Conservation (phyloP, 192 early-diverging fungal genomes). For the Dimargaris cristalligena region DNA sequence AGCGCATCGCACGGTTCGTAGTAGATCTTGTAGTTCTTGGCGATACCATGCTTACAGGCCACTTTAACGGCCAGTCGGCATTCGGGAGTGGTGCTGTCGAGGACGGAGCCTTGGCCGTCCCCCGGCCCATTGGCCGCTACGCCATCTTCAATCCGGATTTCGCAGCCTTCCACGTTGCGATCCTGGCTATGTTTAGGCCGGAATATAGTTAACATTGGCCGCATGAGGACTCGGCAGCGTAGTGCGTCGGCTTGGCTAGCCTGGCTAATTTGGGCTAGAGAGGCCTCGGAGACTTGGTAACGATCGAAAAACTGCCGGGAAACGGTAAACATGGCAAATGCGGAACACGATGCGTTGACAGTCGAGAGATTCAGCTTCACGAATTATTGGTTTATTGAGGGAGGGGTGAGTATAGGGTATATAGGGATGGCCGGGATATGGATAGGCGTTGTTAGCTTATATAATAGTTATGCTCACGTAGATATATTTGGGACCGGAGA, state of each 20-base stretch:
- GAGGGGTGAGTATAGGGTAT: background rate
- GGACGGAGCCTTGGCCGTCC: conserved; percentile 11
- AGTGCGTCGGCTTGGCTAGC: conserved; percentile 13
- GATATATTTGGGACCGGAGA: too few relatives aligned
- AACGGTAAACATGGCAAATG: conserved; percentile 38
- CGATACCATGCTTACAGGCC: conserved; percentile 24
- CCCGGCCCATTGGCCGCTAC: conserved; percentile 11
- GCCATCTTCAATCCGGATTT: conserved; percentile 22
- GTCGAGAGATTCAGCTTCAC: conserved; percentile 25
- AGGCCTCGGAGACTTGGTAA: conserved; percentile 24
- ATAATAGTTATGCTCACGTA: too few relatives aligned
- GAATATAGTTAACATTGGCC: conserved; percentile 24
- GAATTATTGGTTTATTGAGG: conserved; percentile 10
- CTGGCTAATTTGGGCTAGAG: conserved; percentile 11
- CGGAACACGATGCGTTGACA: conserved; percentile 49
- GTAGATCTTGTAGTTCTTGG: conserved; percentile 25
- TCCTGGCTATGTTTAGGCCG: conserved; percentile 13
- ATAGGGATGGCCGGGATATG: too few relatives aligned
- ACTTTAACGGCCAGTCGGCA: conserved; percentile 25
- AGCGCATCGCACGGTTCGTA: conserved; percentile 27
- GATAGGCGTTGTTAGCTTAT: too few relatives aligned
- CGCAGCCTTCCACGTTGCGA: conserved; percentile 18
- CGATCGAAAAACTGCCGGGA: conserved; percentile 44
- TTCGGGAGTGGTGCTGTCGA: too few relatives aligned
- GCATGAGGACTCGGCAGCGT: conserved; percentile 23